phyloP scores from a whole-genome alignment of 2,329 filamentous ascomycete genomes.

The Rugonectria rugulosa region DNA sequence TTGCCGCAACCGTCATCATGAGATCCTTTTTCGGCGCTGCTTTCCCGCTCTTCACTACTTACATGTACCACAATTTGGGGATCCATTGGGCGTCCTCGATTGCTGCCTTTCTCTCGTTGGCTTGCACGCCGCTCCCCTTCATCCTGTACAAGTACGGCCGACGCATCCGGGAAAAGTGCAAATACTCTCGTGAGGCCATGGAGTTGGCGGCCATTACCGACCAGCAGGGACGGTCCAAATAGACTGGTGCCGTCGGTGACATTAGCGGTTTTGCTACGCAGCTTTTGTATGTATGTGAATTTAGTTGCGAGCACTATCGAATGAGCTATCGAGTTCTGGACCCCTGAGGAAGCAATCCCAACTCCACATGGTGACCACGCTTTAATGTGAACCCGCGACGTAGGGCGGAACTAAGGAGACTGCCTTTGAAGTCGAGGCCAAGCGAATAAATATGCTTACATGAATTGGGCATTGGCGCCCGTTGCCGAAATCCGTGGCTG shows the following conservation, averaged over 20 bases:
- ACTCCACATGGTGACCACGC: not conserved
- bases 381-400: not conserved
- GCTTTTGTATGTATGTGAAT: not conserved
- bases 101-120: constrained; percentile 25
- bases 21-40: constrained; percentile 31
- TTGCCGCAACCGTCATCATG: constrained; percentile 29
- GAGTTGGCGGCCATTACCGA: constrained; percentile 8
- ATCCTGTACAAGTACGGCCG: constrained; percentile 32
- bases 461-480: not conserved
- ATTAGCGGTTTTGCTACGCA: too few species aligned
- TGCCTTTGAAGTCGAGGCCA: not conserved
- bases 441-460: too few species aligned
- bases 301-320: too few species aligned
- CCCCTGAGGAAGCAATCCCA: not conserved
- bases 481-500: not conserved
- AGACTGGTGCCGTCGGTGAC: not conserved
- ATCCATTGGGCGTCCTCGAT: constrained; percentile 30
- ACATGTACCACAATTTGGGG: constrained; percentile 29
- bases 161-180: constrained; percentile 28
- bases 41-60: constrained; percentile 28
- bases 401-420: not conserved
- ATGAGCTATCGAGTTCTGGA: not conserved
- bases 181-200: constrained; percentile 27
- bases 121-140: constrained; percentile 26
- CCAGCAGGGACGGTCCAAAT: not conserved